Evolutionary conservation across 2,329 filamentous ascomycete genomes (phyloP), one percentile per base, ranked within the genome.

Genomic region (Xylariaceae sp.): DNA sequence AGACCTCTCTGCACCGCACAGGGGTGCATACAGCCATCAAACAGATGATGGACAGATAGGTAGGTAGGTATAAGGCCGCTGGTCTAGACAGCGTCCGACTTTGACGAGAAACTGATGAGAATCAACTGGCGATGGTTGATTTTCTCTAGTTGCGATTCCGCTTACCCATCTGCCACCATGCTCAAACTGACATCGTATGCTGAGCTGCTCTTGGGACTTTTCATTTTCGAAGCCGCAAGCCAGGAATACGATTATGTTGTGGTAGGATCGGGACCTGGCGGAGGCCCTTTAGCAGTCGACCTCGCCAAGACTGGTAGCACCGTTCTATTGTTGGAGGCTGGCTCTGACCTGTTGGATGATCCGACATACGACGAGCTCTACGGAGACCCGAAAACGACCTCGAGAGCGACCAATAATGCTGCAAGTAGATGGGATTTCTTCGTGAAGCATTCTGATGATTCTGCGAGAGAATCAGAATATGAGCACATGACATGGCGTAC

Each of bases 371-470:
- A 48, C 44, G 48, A 61, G 30, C 44, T 55, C 7, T 38, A 17
- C 15, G 42, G 30, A 40, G 22, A 27, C 22, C 22, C 22, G 22
- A 27, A 27, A 27, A 7, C 22, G 22, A 5, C 35, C 9, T n/a
- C 39, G 11, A 45, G 47, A 22, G 58, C 55, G 2, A 77, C 60
- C 73, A 80, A 73, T 70, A 44, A 70, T 77, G 75, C 36, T 72
- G 82, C 57, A 74, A 82, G 55, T 65, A 69, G 30, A 36, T 85
- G 82, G 81, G 78, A 85, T 66, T 84, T 81, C 65, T 85, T 78
- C 53, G 41, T 49, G 18, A 47, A 41, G 36, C 43, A 85, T 61
- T 84, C 82, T 51, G 69, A 74, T 9, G 74, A 84, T 52, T 67
- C 78, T 17, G 63, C 66, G n/a, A 71, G 76, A 42, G 78, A 83